These are phyloP conservation scores for Talaromyces thailandensis DNA, from an alignment of 495 filamentous ascomycete species.

Conservation along the genomic window DNA sequence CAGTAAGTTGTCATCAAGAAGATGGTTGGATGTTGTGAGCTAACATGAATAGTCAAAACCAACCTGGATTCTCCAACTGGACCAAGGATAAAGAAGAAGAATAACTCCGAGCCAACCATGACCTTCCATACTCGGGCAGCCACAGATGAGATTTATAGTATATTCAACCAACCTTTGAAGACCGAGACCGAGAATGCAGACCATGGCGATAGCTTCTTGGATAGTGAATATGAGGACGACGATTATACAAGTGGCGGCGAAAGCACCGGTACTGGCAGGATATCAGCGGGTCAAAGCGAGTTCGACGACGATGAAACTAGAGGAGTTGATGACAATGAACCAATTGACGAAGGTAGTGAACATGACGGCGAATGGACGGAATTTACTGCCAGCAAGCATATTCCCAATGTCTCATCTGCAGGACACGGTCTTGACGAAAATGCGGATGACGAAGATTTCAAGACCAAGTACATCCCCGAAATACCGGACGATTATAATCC, in stretches of 20 bases:
- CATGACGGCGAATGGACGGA: conserved; percentile 72
- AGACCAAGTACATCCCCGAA: conserved; percentile 46
- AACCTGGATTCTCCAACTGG: conserved; percentile 81
- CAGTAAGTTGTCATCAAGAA: conserved; percentile 39
- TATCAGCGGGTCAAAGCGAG: conserved; percentile 53
- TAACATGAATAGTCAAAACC: conserved; percentile 62
- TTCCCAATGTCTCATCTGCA: conserved; percentile 36
- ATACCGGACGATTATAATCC: conserved; percentile 81
- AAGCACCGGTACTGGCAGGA: conserved; percentile 67
- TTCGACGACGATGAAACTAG: conserved; percentile 52
- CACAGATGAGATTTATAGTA: conserved; percentile 92
- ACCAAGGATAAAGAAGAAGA: conserved; percentile 67
- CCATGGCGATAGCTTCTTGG: conserved; percentile 31
- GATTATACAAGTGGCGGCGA: conserved; percentile 78
- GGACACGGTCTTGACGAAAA: conserved; percentile 29
- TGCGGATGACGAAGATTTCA: conserved; percentile 17
- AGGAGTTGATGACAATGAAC: conserved; percentile 15
- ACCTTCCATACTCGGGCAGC: conserved; percentile 91
- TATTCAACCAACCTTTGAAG: conserved; percentile 88
- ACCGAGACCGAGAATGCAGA: conserved; percentile 30
- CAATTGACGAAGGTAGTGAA: conserved; percentile 38
- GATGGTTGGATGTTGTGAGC: not conserved
- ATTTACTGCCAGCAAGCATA: conserved; percentile 65
- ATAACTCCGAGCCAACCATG: conserved; percentile 81
- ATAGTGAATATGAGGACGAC: conserved; percentile 56